A percentile compares a stretch with the other conserved stretches of the same genome.
Evolutionary conservation across 805 yeast species (phyloP).

Genomic region (Yamadazyma paraphyllophila): DNA sequence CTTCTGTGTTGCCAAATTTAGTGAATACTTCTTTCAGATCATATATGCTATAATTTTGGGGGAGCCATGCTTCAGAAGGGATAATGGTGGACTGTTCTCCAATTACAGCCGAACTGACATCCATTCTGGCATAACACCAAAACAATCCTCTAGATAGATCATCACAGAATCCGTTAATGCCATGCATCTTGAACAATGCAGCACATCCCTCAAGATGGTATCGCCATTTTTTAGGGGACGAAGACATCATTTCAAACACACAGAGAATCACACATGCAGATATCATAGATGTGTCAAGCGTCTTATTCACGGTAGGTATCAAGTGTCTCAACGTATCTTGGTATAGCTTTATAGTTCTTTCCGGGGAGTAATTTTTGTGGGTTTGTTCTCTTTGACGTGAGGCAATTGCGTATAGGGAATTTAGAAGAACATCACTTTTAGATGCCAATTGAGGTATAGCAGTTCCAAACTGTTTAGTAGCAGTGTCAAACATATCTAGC

Average conservation of each 20-base stretch:
- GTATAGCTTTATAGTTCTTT: slow-evolving; percentile 28
- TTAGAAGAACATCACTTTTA: slow-evolving; percentile 16
- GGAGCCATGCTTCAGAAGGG: slow-evolving; percentile 35
- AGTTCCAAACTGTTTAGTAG: slow-evolving; percentile 31
- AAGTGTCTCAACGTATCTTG: slow-evolving; percentile 30
- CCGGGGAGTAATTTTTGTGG: slow-evolving; percentile 19
- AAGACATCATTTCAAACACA: slow-evolving; percentile 43
- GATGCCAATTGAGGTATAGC: slow-evolving; percentile 12
- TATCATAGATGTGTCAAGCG: slow-evolving; percentile 25
- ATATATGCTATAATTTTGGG: slow-evolving; percentile 18
- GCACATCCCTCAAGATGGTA: slow-evolving; percentile 39
- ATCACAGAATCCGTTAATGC: slow-evolving; percentile 35
- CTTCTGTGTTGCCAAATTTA: slow-evolving; percentile 19
- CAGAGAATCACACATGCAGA: slow-evolving; percentile 41
- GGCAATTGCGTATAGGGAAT: slow-evolving; percentile 31
- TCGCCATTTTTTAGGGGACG: slow-evolving; percentile 37
- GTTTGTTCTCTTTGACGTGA: slow-evolving; percentile 31
- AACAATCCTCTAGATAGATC: slow-evolving; percentile 37
- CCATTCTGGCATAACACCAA: slow-evolving; percentile 46
- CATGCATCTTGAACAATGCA: slow-evolving; percentile 30
- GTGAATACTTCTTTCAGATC: slow-evolving; percentile 23
- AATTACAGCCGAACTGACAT: slow-evolving; percentile 34
- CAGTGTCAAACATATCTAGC: slow-evolving; percentile 37
- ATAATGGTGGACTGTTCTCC: slow-evolving; percentile 37
- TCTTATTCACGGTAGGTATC: slow-evolving; percentile 32